Conservation (phyloP, 2,329 filamentous ascomycete species). For the Myrmaecium sp. region DNA sequence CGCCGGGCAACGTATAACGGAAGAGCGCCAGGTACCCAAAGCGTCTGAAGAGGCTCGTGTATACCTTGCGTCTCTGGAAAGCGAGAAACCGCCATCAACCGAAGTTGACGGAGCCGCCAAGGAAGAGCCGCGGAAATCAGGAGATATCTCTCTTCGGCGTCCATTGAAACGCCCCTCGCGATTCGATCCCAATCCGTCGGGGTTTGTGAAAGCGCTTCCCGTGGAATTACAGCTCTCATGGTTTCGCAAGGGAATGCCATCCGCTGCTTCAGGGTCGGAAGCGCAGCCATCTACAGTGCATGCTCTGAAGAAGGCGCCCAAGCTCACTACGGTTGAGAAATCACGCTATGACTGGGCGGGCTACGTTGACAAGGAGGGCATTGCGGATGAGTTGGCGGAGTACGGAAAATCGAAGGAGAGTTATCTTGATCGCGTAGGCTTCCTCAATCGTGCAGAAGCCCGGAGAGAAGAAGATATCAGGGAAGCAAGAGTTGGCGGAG, state of each 20-base stretch:
- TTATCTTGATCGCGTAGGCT: conserved; percentile 45
- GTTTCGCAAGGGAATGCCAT: conserved; percentile 10
- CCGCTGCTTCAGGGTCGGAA: conserved; percentile 7
- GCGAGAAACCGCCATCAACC: conserved; percentile 7
- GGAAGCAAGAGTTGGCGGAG: too few relatives aligned
- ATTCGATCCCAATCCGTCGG: conserved; percentile 34
- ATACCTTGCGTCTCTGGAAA: conserved; percentile 26
- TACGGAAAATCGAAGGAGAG: conserved; percentile 46
- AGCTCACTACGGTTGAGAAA: conserved; percentile 51
- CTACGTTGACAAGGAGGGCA: conserved; percentile 43
- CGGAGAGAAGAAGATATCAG: conserved; percentile 39
- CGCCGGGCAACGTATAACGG: conserved; percentile 53
- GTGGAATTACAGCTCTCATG: conserved; percentile 26
- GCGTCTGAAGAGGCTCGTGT: conserved; percentile 37
- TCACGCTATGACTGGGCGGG: conserved; percentile 48
- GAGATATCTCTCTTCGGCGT: conserved; percentile 13
- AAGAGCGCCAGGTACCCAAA: conserved; percentile 50
- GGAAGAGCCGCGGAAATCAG: not conserved
- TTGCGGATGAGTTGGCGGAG: conserved; percentile 42
- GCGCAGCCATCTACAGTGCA: conserved; percentile 5
- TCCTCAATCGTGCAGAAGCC: conserved; percentile 40
- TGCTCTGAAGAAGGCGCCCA: conserved; percentile 30
- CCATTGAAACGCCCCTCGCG: conserved; percentile 29
- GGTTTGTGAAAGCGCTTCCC: conserved; percentile 28
- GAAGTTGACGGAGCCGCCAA: conserved; percentile 21